Base-by-base conservation (phyloP, 176 grass and related monocot genomes). In the Elymus sibiricus region DNA sequence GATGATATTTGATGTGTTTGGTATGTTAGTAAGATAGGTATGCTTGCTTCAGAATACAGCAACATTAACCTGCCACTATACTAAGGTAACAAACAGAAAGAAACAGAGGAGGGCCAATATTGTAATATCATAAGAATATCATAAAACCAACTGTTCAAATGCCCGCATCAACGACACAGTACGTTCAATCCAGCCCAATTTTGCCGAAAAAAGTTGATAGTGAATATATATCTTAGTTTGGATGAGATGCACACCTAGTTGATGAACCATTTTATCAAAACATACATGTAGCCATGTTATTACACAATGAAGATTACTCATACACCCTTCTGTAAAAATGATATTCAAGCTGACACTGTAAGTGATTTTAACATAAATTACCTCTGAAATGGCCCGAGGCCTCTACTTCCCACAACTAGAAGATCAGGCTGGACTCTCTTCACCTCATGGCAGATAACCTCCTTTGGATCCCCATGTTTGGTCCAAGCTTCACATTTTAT, bases 341-440 rank as follows among this genome's bases (percentile, higher is more conserved):
- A 2, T 25, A 21, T 65, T 39, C 64, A 64, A 79, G 44, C 17
- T 31, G 31, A 79, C 78, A 64, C 5, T 35, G 25, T 6, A 8
- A 28, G 13, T 64, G 43, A 74, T 44, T 70, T 64, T 56, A 9
- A 66, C 43, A 79, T 76, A 67, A 75, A 65, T 76, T 95, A 99
- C 97, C 97, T 99, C 82, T 99, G 97, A 77, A 99, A 91, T 66
- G 97, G 97, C 68, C 97, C 94, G 38, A 96, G 90, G 64, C 97
- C 97, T 90, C 92, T 90, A 74, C 88, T 91, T 83, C 97, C 94
- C 29, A 99, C 84, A 56, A 99, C 92, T 82, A 99, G 91, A 73
- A 94, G 84, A 86, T 96, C 97, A 85, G 97, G 94, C 24, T 93
- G 84, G 68, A 92, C 77, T 85, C 90, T 83, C 84, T 98, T 96